Conservation (phyloP, 768 basidiomycete species). For the Lentinula edodes region DNA sequence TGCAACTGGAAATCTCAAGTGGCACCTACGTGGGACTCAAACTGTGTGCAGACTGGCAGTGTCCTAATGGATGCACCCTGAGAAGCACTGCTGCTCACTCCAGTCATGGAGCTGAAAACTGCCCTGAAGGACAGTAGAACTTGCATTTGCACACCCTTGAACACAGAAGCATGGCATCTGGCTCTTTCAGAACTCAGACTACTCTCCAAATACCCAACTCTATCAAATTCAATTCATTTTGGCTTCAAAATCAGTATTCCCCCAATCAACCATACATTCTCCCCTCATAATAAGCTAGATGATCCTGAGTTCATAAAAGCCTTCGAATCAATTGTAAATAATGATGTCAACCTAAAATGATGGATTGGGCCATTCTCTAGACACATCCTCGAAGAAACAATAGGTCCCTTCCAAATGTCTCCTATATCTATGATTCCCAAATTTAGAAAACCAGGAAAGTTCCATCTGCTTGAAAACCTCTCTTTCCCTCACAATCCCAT, state of each 20-base stretch:
- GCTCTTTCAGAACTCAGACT: constrained; percentile 16
- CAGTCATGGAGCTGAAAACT: constrained; percentile 33
- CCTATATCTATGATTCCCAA: constrained; percentile 33
- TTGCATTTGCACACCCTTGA: constrained; percentile 25
- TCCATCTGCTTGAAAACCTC: constrained; percentile 30
- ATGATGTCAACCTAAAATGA: constrained; percentile 17
- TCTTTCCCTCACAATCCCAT: constrained; percentile 19
- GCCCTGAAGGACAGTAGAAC: constrained; percentile 26
- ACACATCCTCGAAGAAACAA: constrained; percentile 16
- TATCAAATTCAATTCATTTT: constrained; percentile 15
- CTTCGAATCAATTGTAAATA: constrained; percentile 15
- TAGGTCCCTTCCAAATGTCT: constrained; percentile 34
- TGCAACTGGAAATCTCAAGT: constrained; percentile 9
- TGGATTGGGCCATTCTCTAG: constrained; percentile 28
- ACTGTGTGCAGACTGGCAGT: constrained; percentile 32
- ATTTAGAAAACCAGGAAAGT: constrained; percentile 23
- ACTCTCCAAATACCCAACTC: constrained; percentile 15
- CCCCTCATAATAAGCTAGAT: neutral
- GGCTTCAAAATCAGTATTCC: neutral
- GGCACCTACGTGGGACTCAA: constrained; percentile 12
- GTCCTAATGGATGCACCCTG: constrained; percentile 13
- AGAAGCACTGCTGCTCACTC: constrained; percentile 28
- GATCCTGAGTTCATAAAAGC: neutral
- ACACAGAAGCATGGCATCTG: constrained; percentile 22
- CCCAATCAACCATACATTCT: neutral